phyloP scores from a whole-genome alignment of 2,329 filamentous ascomycete genomes.

The Xylaria sp. region DNA sequence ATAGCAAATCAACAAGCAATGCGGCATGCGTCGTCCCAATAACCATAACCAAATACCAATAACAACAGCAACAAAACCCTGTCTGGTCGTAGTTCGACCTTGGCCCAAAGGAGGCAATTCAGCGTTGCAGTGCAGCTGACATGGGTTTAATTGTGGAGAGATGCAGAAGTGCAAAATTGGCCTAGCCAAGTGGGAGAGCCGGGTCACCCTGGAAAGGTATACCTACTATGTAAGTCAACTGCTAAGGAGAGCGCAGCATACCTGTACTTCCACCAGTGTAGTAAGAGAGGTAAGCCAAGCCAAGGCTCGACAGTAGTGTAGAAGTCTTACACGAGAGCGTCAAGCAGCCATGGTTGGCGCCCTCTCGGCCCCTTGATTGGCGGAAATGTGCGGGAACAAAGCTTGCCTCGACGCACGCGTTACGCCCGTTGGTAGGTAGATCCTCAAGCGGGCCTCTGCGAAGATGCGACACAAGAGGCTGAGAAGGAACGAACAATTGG shows the following conservation, averaged over 20 bases:
- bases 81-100: constrained; percentile 11
- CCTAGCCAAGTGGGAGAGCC: constrained; percentile 25
- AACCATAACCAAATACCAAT: constrained; percentile 16
- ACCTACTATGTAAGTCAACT: neutral
- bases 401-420: constrained; percentile 31
- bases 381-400: constrained; percentile 10
- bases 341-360: neutral
- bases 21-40: constrained; percentile 24
- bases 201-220: constrained; percentile 11
- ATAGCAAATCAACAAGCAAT: constrained; percentile 22
- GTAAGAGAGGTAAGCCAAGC: neutral
- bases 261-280: neutral
- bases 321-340: constrained; percentile 1
- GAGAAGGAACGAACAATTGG: neutral
- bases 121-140: constrained; percentile 33
- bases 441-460: constrained; percentile 24
- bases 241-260: neutral
- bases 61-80: constrained; percentile 24
- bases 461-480: constrained; percentile 35
- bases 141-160: constrained; percentile 36
- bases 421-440: constrained; percentile 29
- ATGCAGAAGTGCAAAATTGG: constrained; percentile 24
- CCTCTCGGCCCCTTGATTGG: constrained; percentile 23
- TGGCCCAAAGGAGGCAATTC: constrained; percentile 23
- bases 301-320: neutral